phyloP scores from a whole-genome alignment of 352 stramenopile species.

The Pythium inflatum region DNA sequence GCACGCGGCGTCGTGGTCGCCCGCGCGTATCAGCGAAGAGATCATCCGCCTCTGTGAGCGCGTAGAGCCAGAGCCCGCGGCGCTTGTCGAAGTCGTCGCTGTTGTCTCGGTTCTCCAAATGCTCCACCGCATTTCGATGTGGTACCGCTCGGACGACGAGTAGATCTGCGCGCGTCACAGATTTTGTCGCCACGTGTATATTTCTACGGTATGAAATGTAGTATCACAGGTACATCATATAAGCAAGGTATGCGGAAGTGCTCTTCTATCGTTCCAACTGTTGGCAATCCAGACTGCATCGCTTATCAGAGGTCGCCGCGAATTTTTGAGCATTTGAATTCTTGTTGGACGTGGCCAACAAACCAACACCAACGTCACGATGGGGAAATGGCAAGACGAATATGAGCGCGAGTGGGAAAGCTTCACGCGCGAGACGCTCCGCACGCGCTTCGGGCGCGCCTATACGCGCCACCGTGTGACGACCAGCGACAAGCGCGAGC shows the following conservation, averaged over 20 bases:
- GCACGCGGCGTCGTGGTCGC: constrained; percentile 27
- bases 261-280: too few relatives aligned
- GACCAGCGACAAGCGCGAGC: constrained; percentile 40
- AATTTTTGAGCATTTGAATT: constrained; percentile 34
- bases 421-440: constrained; percentile 46
- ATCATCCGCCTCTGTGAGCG: constrained; percentile 12
- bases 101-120: constrained; percentile 32
- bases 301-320: constrained; percentile 1
- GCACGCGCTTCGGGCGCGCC: constrained; percentile 40
- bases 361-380: constrained; percentile 8
- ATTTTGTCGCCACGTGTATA: constrained; percentile 17
- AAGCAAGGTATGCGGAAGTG: too few relatives aligned
- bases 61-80: constrained; percentile 6
- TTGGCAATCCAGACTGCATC: background rate
- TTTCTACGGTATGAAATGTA: constrained; percentile 12
- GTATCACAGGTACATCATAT: constrained; percentile 8
- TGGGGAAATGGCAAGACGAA: constrained; percentile 59
- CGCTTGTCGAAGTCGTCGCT: constrained; percentile 27
- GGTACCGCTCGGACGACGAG: constrained; percentile 21
- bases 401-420: constrained; percentile 68
- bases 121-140: constrained; percentile 34
- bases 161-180: constrained; percentile 25
- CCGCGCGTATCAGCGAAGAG: constrained; percentile 18
- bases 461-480: constrained; percentile 37
- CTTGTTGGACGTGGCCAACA: background rate